Base-by-base conservation (phyloP, 768 basidiomycete genomes). In the Boletus vermiculosoides region DNA sequence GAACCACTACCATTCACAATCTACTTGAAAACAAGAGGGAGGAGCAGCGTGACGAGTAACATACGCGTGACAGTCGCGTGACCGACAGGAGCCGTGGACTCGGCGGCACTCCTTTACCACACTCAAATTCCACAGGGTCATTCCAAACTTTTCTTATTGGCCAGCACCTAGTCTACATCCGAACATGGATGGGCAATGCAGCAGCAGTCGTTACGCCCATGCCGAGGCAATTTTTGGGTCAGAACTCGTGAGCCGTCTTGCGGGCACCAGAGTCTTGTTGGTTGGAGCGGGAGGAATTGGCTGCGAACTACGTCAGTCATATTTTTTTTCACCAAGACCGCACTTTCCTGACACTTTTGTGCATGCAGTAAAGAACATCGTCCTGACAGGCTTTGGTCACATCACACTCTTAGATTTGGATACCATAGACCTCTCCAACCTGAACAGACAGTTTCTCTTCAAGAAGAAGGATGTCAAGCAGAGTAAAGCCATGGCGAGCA, bases 221-320 rank as follows among this genome's bases (percentile, higher is more conserved):
- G 87, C 88, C 6, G 76, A 81, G 59, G 87, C 91, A 13, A 88
- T 98, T 55, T 80, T 98, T 4, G 94, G 94, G 8, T 73, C 82
- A 40, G 86, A 89, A 61, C 74, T 94, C 16, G 83, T 84, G 63
- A 69, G 74, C 23, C 80, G 80, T 55, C 77, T 92, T 5, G 76
- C 83, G 4, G 71, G 79, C 42, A 87, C 86, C 7, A 86, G 77
- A 56, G 87, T 97, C 25, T 77, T 99, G 59, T 78, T 98, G 28
- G 96, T 99, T 33, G 97, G 97, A 30, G 94, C 94, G 42, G 95
- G 95, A 45, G 96, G 96, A 0, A 98, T 98, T 67, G 97, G 97
- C 9, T 99, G 96, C 66, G 97, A 99, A 76, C 82, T 99, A 5
- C 71, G 94, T 94, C 71, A 63, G 85, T 80, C 34, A 42, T 39